Evolutionary conservation across 2,329 filamentous ascomycete species (phyloP).

Genomic region (Xylaria polymorpha): DNA sequence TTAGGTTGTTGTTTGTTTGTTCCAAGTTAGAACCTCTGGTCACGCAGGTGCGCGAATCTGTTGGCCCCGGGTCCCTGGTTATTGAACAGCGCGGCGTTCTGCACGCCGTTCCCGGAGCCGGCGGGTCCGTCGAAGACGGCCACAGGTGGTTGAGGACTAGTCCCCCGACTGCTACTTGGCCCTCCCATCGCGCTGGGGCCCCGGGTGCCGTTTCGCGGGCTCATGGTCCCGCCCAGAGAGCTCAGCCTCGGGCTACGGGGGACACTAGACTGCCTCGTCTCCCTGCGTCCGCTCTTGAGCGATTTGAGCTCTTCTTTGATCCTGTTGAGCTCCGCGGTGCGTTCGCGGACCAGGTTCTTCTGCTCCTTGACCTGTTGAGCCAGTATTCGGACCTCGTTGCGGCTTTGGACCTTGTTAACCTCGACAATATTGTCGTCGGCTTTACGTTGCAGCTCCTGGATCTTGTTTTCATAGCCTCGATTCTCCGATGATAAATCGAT

Average conservation of each 20-base stretch:
- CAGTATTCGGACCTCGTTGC: conserved; percentile 52
- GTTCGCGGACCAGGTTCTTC: conserved; percentile 58
- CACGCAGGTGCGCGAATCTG: conserved; percentile 53
- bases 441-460: conserved; percentile 56
- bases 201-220: conserved; percentile 55
- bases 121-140: conserved; percentile 24
- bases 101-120: conserved; percentile 49
- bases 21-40: conserved; percentile 44
- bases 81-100: conserved; percentile 46
- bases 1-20: no score
- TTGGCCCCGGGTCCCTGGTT: conserved; percentile 49
- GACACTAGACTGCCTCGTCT: conserved; percentile 67
- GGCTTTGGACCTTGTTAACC: conserved; percentile 61
- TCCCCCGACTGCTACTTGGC: conserved; percentile 47
- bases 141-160: conserved; percentile 40
- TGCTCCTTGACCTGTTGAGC: conserved; percentile 57
- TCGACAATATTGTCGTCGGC: conserved; percentile 59
- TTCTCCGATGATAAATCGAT: conserved; percentile 60
- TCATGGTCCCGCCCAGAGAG: conserved; percentile 60
- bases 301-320: conserved; percentile 61
- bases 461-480: conserved; percentile 56
- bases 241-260: conserved; percentile 66
- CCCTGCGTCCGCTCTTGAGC: conserved; percentile 62
- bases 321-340: conserved; percentile 63
- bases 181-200: conserved; percentile 50